A percentile compares a stretch with the other conserved stretches of the same genome.
Evolutionary conservation across 768 basidiomycete species (phyloP).

Genomic region (Psilocybe cubensis): DNA sequence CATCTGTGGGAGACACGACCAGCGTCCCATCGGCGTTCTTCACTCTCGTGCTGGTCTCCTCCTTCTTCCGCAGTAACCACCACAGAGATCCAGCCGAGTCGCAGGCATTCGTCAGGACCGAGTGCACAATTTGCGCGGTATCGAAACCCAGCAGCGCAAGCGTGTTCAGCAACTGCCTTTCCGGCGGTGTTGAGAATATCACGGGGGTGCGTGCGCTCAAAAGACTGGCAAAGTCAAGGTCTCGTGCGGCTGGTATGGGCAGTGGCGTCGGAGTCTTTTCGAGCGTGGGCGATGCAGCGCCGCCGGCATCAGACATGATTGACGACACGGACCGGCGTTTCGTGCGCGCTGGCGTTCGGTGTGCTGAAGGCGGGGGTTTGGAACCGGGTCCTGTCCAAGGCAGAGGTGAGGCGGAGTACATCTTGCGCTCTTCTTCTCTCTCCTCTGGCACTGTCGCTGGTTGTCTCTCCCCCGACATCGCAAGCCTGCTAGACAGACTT

Average conservation of each 20-base stretch:
- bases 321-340: conserved; percentile 96
- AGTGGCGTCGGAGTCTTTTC: conserved; percentile 47
- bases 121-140: conserved; percentile 94
- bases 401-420: conserved; percentile 28
- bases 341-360: conserved; percentile 91
- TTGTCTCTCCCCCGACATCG: conserved; percentile 30
- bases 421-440: conserved; percentile 29
- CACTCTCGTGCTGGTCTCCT: conserved; percentile 57
- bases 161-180: conserved; percentile 77
- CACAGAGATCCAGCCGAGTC: conserved; percentile 90
- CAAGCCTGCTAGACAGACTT: conserved; percentile 36
- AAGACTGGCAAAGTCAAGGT: conserved; percentile 63
- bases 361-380: conserved; percentile 63
- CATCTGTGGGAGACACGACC: conserved; percentile 18
- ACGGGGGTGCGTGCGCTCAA: conserved; percentile 71
- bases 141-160: conserved; percentile 85
- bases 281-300: conserved; percentile 49
- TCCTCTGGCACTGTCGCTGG: conserved; percentile 61
- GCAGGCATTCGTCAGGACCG: conserved; percentile 89
- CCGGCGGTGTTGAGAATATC: conserved; percentile 85
- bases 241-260: conserved; percentile 42
- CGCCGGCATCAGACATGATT: conserved; percentile 73
- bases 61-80: conserved; percentile 94
- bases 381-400: conserved; percentile 31
- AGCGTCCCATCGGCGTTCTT: conserved; percentile 31